Percentiles rank a stretch among this genome's conserved stretches.
These are phyloP conservation scores for Gossypium australe DNA, from an alignment of 345 rosid species.

Conservation along the genomic window DNA sequence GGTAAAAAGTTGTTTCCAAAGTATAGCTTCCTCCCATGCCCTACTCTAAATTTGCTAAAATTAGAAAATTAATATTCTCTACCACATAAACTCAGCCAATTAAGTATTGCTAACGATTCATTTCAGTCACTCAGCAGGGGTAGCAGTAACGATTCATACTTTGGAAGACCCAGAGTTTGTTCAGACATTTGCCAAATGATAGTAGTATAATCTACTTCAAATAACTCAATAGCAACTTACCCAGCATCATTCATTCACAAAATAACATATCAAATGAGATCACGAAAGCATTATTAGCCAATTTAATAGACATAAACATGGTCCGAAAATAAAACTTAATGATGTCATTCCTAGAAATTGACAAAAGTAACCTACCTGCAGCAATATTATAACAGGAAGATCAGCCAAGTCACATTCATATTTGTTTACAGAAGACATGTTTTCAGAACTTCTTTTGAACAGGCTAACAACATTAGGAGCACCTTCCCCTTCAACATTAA, in stretches of 20 bases:
- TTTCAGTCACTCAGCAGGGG: background rate
- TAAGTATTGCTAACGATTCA: background rate
- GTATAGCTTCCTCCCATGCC: background rate
- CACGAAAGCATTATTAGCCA: background rate
- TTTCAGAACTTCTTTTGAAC: slow-evolving; percentile 61
- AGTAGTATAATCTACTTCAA: background rate
- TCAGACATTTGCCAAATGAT: background rate
- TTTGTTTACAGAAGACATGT: slow-evolving; percentile 59
- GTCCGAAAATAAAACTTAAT: background rate
- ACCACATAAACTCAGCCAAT: background rate
- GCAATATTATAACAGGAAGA: slow-evolving; percentile 72
- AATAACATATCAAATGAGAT: background rate
- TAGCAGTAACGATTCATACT: background rate
- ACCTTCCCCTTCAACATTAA: slow-evolving; percentile 83
- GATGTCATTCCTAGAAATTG: background rate
- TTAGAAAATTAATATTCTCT: background rate
- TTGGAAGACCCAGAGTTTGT: background rate
- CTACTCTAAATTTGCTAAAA: background rate
- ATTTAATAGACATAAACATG: background rate
- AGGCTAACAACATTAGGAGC: slow-evolving; percentile 77
- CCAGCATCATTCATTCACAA: background rate
- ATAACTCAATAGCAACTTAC: background rate
- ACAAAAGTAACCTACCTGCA: slow-evolving; percentile 55
- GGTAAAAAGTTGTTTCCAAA: background rate
- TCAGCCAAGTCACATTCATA: slow-evolving; percentile 73